A percentile compares a stretch with the other conserved stretches of the same genome.
Evolutionary conservation across 1,284 basidiomycete genomes (phyloP).

Genomic region (Ustilago shanxiensis): DNA sequence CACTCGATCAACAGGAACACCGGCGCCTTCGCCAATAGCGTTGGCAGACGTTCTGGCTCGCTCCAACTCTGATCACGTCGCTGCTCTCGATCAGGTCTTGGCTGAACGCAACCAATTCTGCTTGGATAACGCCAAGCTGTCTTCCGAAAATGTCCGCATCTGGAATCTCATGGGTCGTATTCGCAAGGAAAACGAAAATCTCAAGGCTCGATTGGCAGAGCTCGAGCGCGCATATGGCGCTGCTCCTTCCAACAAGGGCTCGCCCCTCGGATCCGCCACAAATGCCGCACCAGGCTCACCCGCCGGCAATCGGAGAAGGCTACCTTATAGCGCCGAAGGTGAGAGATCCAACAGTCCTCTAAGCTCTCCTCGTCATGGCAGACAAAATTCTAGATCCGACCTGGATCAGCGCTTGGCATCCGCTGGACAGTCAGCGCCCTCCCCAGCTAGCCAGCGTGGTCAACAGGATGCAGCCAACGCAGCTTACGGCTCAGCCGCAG

Average conservation of each 20-base stretch:
- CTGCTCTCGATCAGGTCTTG: constrained; percentile 60
- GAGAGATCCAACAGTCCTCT: constrained; percentile 46
- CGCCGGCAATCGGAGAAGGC: constrained; percentile 35
- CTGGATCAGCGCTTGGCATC: constrained; percentile 24
- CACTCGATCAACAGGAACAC: constrained; percentile 34
- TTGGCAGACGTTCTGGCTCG: constrained; percentile 57
- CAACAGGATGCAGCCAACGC: neutral
- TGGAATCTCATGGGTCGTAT: constrained; percentile 65
- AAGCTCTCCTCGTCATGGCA: constrained; percentile 30
- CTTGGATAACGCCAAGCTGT: constrained; percentile 59
- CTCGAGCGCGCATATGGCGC: constrained; percentile 35
- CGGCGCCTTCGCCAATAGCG: constrained; percentile 49
- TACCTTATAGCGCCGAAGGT: constrained; percentile 23
- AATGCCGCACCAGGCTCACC: constrained; percentile 35
- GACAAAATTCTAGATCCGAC: constrained; percentile 40
- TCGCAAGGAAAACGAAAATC: constrained; percentile 61
- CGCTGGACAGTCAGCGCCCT: neutral
- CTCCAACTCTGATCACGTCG: constrained; percentile 39
- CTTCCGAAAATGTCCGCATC: constrained; percentile 62
- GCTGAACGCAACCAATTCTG: constrained; percentile 62
- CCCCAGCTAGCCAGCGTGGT: neutral
- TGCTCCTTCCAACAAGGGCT: constrained; percentile 18
- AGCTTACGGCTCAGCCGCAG: constrained; percentile 8
- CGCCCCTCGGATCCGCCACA: constrained; percentile 26
- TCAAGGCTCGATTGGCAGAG: constrained; percentile 50